Base-by-base conservation (phyloP, 1,139 yeast genomes). In the Protomyces inouyei region DNA sequence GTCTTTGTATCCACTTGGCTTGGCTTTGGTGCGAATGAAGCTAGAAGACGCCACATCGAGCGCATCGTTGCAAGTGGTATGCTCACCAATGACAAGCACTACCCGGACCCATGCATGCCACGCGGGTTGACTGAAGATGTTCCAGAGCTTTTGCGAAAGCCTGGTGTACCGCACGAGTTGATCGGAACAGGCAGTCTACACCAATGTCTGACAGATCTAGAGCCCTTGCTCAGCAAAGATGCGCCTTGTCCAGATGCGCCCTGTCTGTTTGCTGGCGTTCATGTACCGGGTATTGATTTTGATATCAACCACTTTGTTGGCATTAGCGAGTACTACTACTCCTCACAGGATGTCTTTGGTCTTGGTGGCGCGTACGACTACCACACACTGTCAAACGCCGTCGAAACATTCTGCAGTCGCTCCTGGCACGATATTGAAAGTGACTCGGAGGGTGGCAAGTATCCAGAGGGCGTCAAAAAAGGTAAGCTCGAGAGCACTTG, bases 291-390 rank as follows among this genome's bases (percentile, higher is more conserved):
- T 1, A 84, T 88, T 74, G 89, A 86, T 69, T 85, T 87, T 70
- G 85, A 82, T 64, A 76, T 83, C 51, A 84, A 85, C 69, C 85
- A 84, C 68, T 88, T 88, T 68, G 80, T 86, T 37, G 95, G 95
- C 0, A 90, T 89, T 1, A 85, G 91, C 70, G 95, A 91, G 53
- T 88, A 87, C 74, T 88, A 91, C 88, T 88, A 87, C 72, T 83
- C 90, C 2, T 78, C 86, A 9, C 80, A 81, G 28, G 79, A 79
- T 43, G 77, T 85, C 2, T 76, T 76, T 61, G 71, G 72, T 12
- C 68, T 76, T 68, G 77, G 78, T 6, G 80, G 80, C 1, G 72
- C 71, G 45, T 76, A 75, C 64, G 78, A 79, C 66, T 74, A 73
- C 57, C 70, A 70, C 3, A 68, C 72, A 32, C 79, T 84, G 23